phyloP scores from a whole-genome alignment of 176 grass and related monocot species.

The Ensete glaucum region DNA sequence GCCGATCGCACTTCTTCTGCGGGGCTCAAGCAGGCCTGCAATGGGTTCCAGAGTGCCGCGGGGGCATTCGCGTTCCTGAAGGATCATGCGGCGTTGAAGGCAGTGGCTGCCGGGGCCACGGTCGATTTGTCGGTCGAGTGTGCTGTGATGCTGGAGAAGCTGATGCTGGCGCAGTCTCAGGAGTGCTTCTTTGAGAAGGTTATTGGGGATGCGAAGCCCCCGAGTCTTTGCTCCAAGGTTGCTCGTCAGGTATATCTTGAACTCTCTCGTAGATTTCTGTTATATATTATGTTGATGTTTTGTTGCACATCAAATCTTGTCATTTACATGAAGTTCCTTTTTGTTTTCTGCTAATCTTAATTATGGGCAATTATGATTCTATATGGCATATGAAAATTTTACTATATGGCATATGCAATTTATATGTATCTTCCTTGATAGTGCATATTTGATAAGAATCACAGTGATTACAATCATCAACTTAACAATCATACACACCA shows the following conservation, averaged over 20 bases:
- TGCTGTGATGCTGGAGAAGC: constrained; percentile 45
- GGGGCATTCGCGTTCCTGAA: constrained; percentile 43
- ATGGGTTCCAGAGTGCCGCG: constrained; percentile 51
- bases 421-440: not conserved
- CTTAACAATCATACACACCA: too few species aligned
- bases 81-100: constrained; percentile 28
- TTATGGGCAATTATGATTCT: not conserved
- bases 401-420: not conserved
- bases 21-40: constrained; percentile 46
- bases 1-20: constrained; percentile 33
- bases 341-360: not conserved
- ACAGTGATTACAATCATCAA: too few species aligned
- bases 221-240: constrained; percentile 56
- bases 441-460: not conserved
- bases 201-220: constrained; percentile 35
- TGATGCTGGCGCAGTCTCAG: constrained; percentile 92
- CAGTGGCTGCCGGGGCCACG: constrained; percentile 27
- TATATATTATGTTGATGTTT: not conserved
- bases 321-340: not conserved
- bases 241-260: constrained; percentile 45
- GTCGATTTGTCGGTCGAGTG: constrained; percentile 59
- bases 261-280: not conserved
- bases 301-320: constrained; percentile 3
- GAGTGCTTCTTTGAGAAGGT: constrained; percentile 86
- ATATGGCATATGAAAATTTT: not conserved